Conservation (phyloP, 495 filamentous ascomycete genomes). For the Talaromyces liani region DNA sequence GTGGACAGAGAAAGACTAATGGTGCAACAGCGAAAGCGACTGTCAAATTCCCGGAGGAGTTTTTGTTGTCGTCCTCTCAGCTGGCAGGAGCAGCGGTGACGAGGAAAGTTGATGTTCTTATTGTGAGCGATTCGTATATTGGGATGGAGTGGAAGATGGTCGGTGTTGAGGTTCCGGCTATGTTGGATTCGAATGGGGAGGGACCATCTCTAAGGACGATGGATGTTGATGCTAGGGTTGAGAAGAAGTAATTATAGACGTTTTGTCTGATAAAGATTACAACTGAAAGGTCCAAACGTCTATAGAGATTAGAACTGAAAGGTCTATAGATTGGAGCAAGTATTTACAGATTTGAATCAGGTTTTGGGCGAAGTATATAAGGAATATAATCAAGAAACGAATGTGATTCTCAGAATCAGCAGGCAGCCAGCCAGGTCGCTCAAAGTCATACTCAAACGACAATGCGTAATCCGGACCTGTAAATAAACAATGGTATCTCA, state of each 20-base stretch:
- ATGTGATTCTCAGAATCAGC: not conserved
- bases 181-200: conserved; percentile 19
- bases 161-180: conserved; percentile 46
- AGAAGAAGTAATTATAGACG: conserved; percentile 4
- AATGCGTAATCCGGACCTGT: not conserved
- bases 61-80: conserved; percentile 10
- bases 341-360: too few relatives aligned
- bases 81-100: conserved; percentile 14
- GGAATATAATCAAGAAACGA: not conserved
- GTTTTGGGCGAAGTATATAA: not conserved
- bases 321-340: too few relatives aligned
- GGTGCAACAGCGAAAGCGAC: conserved; percentile 26
- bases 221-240: conserved; percentile 11
- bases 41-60: conserved; percentile 54
- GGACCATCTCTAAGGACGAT: not conserved
- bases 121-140: conserved; percentile 82
- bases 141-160: conserved; percentile 63
- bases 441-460: not conserved
- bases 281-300: too few relatives aligned
- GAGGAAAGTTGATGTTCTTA: conserved; percentile 58
- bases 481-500: conserved; percentile 2
- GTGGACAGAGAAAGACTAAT: conserved; percentile 11
- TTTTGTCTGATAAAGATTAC: too few relatives aligned
- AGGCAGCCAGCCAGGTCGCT: not conserved
- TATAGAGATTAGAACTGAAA: too few relatives aligned